Evolutionary conservation across 2,329 filamentous ascomycete species (phyloP).

Genomic region (Phialemonium atrogriseum): DNA sequence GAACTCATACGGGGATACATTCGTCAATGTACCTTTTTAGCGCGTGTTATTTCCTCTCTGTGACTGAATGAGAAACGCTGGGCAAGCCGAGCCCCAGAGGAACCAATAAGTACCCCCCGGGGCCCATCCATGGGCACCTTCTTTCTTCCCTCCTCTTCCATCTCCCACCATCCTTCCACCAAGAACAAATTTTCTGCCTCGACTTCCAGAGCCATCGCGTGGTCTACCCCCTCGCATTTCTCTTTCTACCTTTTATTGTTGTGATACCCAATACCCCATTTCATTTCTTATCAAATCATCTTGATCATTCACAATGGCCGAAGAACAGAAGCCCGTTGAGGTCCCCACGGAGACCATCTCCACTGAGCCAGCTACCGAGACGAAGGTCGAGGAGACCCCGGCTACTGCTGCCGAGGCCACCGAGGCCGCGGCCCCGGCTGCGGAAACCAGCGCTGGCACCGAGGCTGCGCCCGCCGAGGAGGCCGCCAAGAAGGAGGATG

Average conservation of each 20-base stretch:
- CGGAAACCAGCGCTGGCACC: slow-evolving; percentile 30
- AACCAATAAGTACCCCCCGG: too few relatives aligned
- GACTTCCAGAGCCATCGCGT: slow-evolving; percentile 1
- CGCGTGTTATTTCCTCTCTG: neutral
- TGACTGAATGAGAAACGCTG: too few relatives aligned
- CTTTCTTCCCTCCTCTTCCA: neutral
- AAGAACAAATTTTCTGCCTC: slow-evolving; percentile 1
- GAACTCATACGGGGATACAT: neutral
- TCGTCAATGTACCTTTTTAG: neutral
- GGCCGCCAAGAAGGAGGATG: slow-evolving; percentile 31
- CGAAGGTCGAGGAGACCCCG: slow-evolving; percentile 19
- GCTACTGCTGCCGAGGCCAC: slow-evolving; percentile 23
- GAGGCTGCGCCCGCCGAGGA: slow-evolving; percentile 22
- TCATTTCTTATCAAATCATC: slow-evolving; percentile 17
- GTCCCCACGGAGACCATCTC: slow-evolving; percentile 43
- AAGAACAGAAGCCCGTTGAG: slow-evolving; percentile 63
- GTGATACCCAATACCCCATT: slow-evolving; percentile 19
- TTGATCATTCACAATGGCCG: slow-evolving; percentile 62
- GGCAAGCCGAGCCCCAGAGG: too few relatives aligned
- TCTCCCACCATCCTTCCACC: neutral
- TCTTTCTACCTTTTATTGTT: slow-evolving; percentile 27
- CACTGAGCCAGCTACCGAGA: slow-evolving; percentile 24
- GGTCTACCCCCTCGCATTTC: slow-evolving; percentile 14
- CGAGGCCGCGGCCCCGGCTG: slow-evolving; percentile 22
- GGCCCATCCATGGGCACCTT: too few relatives aligned